A percentile compares a stretch with the other conserved stretches of the same genome.
Evolutionary conservation across 768 basidiomycete species (phyloP).

Genomic region (Rhodotorula toruloides): DNA sequence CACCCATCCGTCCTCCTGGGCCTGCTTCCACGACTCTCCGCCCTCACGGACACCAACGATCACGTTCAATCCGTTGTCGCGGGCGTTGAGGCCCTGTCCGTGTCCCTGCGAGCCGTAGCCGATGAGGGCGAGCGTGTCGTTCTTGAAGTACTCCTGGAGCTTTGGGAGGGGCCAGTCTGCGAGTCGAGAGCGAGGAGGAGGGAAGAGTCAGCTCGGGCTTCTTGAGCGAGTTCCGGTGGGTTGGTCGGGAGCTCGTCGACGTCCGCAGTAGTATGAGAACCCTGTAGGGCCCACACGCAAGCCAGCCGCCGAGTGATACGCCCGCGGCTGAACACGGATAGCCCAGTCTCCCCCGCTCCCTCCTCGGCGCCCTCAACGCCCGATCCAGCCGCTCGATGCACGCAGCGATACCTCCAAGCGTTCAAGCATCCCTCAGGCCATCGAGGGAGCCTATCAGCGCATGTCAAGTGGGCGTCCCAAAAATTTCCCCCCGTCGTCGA

Average conservation of each 20-base stretch:
- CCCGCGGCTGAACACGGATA: too few relatives aligned
- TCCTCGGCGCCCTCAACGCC: too few relatives aligned
- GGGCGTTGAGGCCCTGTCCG: conserved; percentile 96
- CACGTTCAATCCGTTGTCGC: conserved; percentile 97
- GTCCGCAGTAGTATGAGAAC: too few relatives aligned
- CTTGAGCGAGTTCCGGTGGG: neutral
- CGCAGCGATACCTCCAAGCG: too few relatives aligned
- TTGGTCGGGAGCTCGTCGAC: too few relatives aligned
- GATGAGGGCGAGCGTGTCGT: conserved; percentile 97
- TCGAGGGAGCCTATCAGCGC: too few relatives aligned
- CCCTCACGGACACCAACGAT: conserved; percentile 96
- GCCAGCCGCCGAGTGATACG: too few relatives aligned
- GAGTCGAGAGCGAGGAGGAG: conserved; percentile 50
- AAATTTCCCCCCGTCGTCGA: neutral
- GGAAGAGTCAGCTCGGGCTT: neutral
- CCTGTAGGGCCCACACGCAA: too few relatives aligned
- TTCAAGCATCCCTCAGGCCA: too few relatives aligned
- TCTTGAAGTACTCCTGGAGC: conserved; percentile 99
- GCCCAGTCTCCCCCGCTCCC: too few relatives aligned
- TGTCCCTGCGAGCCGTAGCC: conserved; percentile 94
- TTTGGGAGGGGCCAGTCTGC: conserved; percentile 94
- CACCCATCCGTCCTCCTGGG: conserved; percentile 92
- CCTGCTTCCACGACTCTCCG: conserved; percentile 95
- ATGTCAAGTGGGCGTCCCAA: neutral
- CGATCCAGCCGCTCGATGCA: too few relatives aligned